phyloP scores from a whole-genome alignment of 1,139 yeast species.

The Candida sp. region DNA sequence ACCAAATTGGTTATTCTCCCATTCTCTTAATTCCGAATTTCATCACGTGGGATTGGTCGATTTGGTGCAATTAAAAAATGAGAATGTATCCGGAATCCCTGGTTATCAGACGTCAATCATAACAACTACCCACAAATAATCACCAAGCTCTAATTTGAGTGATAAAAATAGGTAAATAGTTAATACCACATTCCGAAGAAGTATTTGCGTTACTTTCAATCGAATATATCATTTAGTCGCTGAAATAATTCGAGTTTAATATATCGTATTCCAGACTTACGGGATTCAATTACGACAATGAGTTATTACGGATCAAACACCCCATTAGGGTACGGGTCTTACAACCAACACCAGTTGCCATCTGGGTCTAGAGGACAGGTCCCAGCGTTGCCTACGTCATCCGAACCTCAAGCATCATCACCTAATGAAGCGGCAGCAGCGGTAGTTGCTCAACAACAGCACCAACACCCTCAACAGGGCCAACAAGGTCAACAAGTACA shows the following conservation, averaged over 20 bases:
- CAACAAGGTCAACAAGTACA: slow-evolving; percentile 1
- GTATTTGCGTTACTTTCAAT: no score
- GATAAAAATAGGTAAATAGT: neutral
- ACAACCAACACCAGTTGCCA: slow-evolving; percentile 7
- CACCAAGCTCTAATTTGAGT: neutral
- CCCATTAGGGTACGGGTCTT: slow-evolving; percentile 2
- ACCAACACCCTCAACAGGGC: slow-evolving; percentile 4
- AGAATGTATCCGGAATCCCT: no score
- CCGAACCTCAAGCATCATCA: neutral
- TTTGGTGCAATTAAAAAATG: no score
- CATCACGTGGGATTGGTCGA: neutral
- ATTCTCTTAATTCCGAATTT: neutral
- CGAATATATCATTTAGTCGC: neutral
- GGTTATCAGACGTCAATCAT: no score
- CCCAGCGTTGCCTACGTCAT: neutral
- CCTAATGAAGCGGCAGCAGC: slow-evolving; percentile 9
- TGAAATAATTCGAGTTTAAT: neutral
- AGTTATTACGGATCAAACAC: slow-evolving; percentile 4
- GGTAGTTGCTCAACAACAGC: neutral
- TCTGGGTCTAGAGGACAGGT: slow-evolving; percentile 2
- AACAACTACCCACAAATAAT: neutral
- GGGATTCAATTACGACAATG: slow-evolving; percentile 2
- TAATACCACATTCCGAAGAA: no score
- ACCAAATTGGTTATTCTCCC: no score
- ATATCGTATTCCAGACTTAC: neutral